Evolutionary conservation across 306 rosid species (phyloP).

Genomic region (Citrullus colocynthis): DNA sequence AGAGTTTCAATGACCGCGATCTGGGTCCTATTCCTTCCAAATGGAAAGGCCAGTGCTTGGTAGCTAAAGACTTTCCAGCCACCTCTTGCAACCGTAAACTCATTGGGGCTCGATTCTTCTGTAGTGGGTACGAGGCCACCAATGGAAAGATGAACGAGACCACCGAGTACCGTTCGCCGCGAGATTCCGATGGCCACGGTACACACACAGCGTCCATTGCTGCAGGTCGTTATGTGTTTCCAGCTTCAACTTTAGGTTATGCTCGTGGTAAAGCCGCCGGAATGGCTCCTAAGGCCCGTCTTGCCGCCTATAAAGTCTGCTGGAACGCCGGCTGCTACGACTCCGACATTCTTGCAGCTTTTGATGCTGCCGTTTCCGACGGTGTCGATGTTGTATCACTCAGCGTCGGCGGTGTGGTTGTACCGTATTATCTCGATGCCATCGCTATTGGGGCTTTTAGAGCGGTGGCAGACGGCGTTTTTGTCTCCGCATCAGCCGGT

Average conservation of each 20-base stretch:
- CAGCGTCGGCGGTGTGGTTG: conserved; percentile 89
- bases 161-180: conserved; percentile 48
- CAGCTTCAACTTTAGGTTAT: conserved; percentile 65
- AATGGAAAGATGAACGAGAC: conserved; percentile 72
- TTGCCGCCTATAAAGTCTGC: conserved; percentile 74
- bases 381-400: conserved; percentile 68
- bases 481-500: conserved; percentile 77
- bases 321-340: conserved; percentile 74
- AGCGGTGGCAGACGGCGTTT: conserved; percentile 44
- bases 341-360: conserved; percentile 78
- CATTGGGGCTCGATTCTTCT: conserved; percentile 66
- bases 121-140: conserved; percentile 55
- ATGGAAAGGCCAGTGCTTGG: conserved; percentile 67
- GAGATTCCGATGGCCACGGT: conserved; percentile 88
- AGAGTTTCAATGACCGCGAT: conserved; percentile 57
- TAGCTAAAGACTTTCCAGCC: conserved; percentile 36
- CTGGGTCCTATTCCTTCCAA: conserved; percentile 57
- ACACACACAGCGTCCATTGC: conserved; percentile 86
- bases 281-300: conserved; percentile 84
- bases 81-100: conserved; percentile 58
- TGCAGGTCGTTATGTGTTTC: conserved; percentile 65
- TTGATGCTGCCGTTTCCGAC: conserved; percentile 68
- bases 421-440: conserved; percentile 66
- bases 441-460: conserved; percentile 67
- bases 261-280: conserved; percentile 73